Percentiles rank a stretch among this genome's conserved stretches.
Conservation (phyloP, 75 land plant species). For the Pinus taeda region DNA sequence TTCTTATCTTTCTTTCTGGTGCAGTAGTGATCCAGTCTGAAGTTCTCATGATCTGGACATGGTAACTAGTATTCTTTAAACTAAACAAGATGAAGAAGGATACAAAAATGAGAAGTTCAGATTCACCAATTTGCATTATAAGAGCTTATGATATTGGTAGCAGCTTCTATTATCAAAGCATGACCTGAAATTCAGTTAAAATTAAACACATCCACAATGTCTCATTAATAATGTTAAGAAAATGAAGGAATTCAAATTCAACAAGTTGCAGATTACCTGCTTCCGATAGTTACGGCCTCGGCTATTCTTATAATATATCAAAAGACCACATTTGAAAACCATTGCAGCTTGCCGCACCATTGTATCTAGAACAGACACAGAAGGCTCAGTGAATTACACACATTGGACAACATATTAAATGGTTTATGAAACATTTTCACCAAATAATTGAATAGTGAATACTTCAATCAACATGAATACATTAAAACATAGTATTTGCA, state of each 20-base stretch:
- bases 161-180: background rate
- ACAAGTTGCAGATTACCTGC: conserved; percentile 46
- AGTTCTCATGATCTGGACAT: too few species aligned
- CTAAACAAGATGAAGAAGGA: too few species aligned
- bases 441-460: background rate
- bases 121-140: background rate
- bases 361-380: conserved; percentile 57
- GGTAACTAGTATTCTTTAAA: too few species aligned
- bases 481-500: too few species aligned
- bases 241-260: background rate
- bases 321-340: conserved; percentile 73
- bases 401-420: background rate
- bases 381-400: background rate
- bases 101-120: background rate
- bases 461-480: too few species aligned
- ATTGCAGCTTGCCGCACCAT: conserved; percentile 92
- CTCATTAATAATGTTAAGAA: background rate
- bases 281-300: conserved; percentile 89
- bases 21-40: too few species aligned
- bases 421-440: background rate
- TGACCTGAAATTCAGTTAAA: background rate
- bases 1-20: too few species aligned
- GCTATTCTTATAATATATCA: conserved; percentile 88
- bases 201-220: background rate
- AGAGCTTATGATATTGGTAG: background rate